A percentile compares a stretch with the other conserved stretches of the same genome.
Conservation (phyloP, 2,329 filamentous ascomycete species). For the Monilinia aucupariae region DNA sequence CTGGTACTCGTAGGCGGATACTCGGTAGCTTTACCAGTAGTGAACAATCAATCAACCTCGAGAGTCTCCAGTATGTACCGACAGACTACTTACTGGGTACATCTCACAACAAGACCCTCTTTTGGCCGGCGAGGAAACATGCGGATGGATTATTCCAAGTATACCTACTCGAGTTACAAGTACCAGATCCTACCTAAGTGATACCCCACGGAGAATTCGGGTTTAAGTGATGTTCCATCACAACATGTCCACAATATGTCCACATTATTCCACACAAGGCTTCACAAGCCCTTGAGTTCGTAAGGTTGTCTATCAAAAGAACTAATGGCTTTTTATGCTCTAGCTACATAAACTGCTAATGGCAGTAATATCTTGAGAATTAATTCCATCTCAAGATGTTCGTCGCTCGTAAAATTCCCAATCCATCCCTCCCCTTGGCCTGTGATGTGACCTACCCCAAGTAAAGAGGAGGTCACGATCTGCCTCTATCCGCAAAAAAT, state of each 20-base stretch:
- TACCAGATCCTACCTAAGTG: not conserved
- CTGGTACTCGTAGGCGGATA: no score
- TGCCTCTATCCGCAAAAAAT: constrained; percentile 32
- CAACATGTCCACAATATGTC: not conserved
- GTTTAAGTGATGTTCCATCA: not conserved
- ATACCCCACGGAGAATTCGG: not conserved
- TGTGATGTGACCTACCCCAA: constrained; percentile 29
- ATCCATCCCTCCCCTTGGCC: constrained; percentile 27
- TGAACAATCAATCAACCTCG: not conserved
- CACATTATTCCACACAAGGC: not conserved
- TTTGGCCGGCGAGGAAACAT: no score
- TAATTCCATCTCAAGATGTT: constrained; percentile 26
- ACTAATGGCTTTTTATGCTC: constrained; percentile 31
- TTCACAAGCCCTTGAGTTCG: not conserved
- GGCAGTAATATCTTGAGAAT: constrained; percentile 29
- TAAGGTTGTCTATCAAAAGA: constrained; percentile 21
- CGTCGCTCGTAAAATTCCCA: constrained; percentile 30
- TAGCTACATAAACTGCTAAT: constrained; percentile 33
- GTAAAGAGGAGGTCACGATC: constrained; percentile 27
- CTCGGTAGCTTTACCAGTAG: no score
- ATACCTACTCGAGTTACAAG: no score
- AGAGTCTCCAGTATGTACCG: not conserved
- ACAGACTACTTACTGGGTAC: no score
- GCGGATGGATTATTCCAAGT: no score
- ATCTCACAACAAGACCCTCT: no score